Percentiles rank a stretch among this genome's conserved stretches.
Evolutionary conservation across 805 yeast genomes (phyloP).

Genomic region (Priceomyces medius): DNA sequence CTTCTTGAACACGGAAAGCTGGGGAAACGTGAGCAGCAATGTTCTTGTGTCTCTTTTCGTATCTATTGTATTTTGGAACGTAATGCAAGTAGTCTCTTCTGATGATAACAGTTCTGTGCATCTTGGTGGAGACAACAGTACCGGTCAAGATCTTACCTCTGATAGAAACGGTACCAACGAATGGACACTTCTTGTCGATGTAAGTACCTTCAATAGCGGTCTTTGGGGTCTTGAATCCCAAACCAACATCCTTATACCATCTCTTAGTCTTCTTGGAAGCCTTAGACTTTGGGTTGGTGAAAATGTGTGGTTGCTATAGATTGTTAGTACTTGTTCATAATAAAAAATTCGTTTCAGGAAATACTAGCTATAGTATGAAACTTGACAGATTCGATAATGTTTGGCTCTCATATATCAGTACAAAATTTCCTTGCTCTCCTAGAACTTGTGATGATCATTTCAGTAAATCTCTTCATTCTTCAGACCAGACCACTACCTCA

Average conservation of each 20-base stretch:
- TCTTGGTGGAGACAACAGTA: conserved; percentile 99
- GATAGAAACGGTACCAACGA: conserved; percentile 94
- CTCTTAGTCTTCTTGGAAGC: conserved; percentile 98
- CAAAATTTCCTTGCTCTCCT: no score
- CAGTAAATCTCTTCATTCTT: no score
- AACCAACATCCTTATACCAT: conserved; percentile 99
- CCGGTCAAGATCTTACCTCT: conserved; percentile 99
- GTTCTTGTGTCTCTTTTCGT: conserved; percentile 99
- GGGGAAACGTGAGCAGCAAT: conserved; percentile 99
- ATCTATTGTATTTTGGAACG: conserved; percentile 99
- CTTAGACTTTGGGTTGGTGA: conserved; percentile 99
- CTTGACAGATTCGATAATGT: no score
- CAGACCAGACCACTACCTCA: no score
- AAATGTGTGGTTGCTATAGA: conserved; percentile 97
- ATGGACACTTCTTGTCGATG: conserved; percentile 99
- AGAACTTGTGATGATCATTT: no score
- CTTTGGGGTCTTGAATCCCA: conserved; percentile 99
- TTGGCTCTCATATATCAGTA: no score
- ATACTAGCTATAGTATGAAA: no score
- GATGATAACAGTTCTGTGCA: conserved; percentile 99
- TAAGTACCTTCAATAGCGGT: conserved; percentile 97
- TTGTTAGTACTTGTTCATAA: conserved; percentile 6
- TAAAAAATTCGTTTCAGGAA: neutral
- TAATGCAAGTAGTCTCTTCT: conserved; percentile 99
- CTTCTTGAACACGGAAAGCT: conserved; percentile 99